Conservation (phyloP, 1,139 yeast species). For the Zygosaccharomyces pseudobailii region DNA sequence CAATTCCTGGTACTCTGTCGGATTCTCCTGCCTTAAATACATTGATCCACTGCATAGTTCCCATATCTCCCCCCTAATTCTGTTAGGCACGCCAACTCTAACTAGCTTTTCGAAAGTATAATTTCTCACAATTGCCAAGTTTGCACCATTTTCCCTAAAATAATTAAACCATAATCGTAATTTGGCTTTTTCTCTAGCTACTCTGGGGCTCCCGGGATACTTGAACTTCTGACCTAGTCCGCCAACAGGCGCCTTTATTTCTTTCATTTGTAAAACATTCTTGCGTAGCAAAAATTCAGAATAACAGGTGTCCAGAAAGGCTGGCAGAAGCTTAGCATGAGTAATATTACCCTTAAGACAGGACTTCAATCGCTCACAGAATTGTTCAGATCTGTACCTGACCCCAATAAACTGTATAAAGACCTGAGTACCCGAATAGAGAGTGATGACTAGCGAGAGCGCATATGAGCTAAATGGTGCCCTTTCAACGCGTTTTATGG, state of each 20-base stretch:
- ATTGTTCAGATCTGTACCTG: conserved; percentile 72
- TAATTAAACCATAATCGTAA: conserved; percentile 93
- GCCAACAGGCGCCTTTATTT: conserved; percentile 60
- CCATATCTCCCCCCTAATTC: conserved; percentile 95
- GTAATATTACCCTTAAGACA: conserved; percentile 61
- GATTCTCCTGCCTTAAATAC: conserved; percentile 61
- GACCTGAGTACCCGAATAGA: conserved; percentile 62
- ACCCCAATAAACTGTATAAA: conserved; percentile 74
- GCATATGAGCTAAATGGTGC: conserved; percentile 70
- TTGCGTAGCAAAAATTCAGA: conserved; percentile 77
- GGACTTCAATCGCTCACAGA: conserved; percentile 63
- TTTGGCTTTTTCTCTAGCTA: conserved; percentile 74
- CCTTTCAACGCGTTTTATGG: conserved; percentile 81
- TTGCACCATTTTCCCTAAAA: conserved; percentile 77
- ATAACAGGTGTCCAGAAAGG: conserved; percentile 69
- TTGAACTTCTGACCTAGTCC: conserved; percentile 81
- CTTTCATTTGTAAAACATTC: conserved; percentile 43
- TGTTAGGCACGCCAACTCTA: conserved; percentile 87
- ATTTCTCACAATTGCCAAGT: conserved; percentile 67
- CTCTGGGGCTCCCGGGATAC: conserved; percentile 85
- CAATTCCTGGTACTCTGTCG: conserved; percentile 53
- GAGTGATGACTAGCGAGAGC: conserved; percentile 69
- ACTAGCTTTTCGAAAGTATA: conserved; percentile 77
- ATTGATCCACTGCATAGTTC: conserved; percentile 86
- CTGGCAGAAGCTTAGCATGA: conserved; percentile 55